Percentiles rank a stretch among this genome's conserved stretches.
Conservation (phyloP, 2,329 filamentous ascomycete species). For the Ceratocystiopsis sp. region DNA sequence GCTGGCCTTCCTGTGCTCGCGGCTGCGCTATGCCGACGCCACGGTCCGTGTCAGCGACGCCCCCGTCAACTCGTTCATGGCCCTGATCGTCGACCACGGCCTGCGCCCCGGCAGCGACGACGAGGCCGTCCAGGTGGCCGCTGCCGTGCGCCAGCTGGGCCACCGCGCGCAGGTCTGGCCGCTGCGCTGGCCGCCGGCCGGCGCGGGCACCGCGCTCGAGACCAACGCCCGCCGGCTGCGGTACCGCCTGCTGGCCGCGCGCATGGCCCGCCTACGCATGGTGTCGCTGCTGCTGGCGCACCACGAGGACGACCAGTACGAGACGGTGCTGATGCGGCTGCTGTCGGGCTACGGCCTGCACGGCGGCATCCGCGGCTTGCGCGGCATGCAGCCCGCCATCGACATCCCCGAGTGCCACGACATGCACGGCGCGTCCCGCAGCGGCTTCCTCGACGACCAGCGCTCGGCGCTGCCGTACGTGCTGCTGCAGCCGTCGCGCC, state of each 20-base stretch:
- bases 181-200: slow-evolving; percentile 31
- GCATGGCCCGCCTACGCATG: slow-evolving; percentile 35
- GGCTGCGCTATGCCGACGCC: slow-evolving; percentile 19
- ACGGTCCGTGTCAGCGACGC: slow-evolving; percentile 27
- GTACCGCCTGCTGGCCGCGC: slow-evolving; percentile 51
- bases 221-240: slow-evolving; percentile 55
- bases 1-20: slow-evolving; percentile 55
- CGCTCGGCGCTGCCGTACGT: slow-evolving; percentile 18
- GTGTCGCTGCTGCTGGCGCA: slow-evolving; percentile 61
- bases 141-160: slow-evolving; percentile 19
- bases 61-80: slow-evolving; percentile 22
- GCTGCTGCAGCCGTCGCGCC: slow-evolving; percentile 16
- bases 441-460: slow-evolving; percentile 38
- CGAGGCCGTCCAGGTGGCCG: slow-evolving; percentile 33
- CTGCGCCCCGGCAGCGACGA: slow-evolving; percentile 32
- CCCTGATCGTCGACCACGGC: slow-evolving; percentile 39
- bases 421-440: slow-evolving; percentile 52
- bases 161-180: slow-evolving; percentile 13
- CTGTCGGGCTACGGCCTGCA: slow-evolving; percentile 46
- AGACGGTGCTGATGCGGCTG: slow-evolving; percentile 73
- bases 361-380: slow-evolving; percentile 51
- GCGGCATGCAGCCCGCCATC: slow-evolving; percentile 46
- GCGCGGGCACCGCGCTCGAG: slow-evolving; percentile 43
- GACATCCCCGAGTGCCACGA: slow-evolving; percentile 75
- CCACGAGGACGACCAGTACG: slow-evolving; percentile 79